Percentiles rank a stretch among this genome's conserved stretches.
Conservation (phyloP, 345 rosid genomes). For the Mercurialis annua region DNA sequence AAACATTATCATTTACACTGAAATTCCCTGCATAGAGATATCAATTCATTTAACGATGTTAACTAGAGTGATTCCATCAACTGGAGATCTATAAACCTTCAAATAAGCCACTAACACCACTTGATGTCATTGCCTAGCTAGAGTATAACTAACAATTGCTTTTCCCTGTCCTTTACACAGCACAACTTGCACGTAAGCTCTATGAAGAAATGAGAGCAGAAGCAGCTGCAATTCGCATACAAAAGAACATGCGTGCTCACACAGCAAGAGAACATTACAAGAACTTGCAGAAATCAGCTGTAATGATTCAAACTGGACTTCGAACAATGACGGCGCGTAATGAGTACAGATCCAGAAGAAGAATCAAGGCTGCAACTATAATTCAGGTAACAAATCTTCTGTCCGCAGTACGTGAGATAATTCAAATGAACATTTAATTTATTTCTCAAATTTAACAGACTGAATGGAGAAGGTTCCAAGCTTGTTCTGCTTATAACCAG, state of each 20-base stretch:
- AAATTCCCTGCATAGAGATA: background rate
- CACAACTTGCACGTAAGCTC: slow-evolving; percentile 54
- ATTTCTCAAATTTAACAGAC: slow-evolving; percentile 33
- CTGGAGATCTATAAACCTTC: background rate
- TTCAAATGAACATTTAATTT: background rate
- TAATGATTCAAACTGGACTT: slow-evolving; percentile 53
- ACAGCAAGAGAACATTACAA: slow-evolving; percentile 41
- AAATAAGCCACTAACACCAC: background rate
- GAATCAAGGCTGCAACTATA: slow-evolving; percentile 52
- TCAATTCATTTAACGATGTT: background rate
- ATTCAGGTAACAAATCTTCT: slow-evolving; percentile 42
- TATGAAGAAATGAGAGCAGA: slow-evolving; percentile 51
- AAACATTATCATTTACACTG: background rate
- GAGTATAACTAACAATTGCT: background rate
- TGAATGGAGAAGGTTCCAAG: slow-evolving; percentile 49
- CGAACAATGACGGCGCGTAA: slow-evolving; percentile 55
- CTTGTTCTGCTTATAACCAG: slow-evolving; percentile 40
- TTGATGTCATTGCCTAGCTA: background rate
- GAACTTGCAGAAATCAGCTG: slow-evolving; percentile 41
- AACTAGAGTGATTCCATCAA: background rate
- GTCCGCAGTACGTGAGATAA: background rate
- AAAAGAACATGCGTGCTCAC: slow-evolving; percentile 43
- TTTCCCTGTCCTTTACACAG: slow-evolving; percentile 29
- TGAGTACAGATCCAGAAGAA: slow-evolving; percentile 45
- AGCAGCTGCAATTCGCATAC: slow-evolving; percentile 49